Evolutionary conservation across 306 rosid genomes (phyloP).

Genomic region (Bauhinia variegata): DNA sequence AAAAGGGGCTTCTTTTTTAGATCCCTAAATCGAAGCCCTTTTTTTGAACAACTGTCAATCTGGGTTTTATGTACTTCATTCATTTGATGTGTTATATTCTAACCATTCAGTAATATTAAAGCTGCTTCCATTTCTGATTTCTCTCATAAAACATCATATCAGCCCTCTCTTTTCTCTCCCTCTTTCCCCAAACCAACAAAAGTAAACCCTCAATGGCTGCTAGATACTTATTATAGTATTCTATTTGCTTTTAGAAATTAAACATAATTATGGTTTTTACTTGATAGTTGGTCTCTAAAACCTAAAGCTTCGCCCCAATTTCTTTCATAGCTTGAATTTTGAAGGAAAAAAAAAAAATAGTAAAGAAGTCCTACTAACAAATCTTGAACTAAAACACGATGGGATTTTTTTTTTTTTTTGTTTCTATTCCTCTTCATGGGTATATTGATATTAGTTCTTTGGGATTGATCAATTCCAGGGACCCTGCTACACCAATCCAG

Average conservation of each 20-base stretch:
- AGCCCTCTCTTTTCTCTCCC: slow-evolving; percentile 15
- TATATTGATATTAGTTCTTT: neutral
- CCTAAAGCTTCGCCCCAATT: too few species aligned
- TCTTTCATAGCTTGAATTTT: too few species aligned
- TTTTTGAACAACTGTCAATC: slow-evolving; percentile 53
- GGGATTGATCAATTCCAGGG: slow-evolving; percentile 41
- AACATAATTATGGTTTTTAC: too few species aligned
- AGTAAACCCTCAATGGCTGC: neutral
- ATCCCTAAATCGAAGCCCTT: slow-evolving; percentile 45
- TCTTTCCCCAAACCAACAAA: neutral
- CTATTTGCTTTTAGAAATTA: neutral
- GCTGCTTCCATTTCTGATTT: slow-evolving; percentile 34
- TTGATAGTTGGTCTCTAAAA: too few species aligned
- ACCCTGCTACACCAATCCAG: slow-evolving; percentile 52
- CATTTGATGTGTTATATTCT: slow-evolving; percentile 41
- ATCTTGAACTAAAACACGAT: too few species aligned
- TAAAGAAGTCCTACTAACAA: too few species aligned
- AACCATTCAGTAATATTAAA: slow-evolving; percentile 51
- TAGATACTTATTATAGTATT: neutral
- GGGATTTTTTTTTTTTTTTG: neutral
- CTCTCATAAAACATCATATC: slow-evolving; percentile 37
- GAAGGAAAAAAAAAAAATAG: too few species aligned
- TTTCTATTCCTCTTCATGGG: neutral
- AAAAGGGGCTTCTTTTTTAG: slow-evolving; percentile 26
- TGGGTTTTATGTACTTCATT: slow-evolving; percentile 56